Evolutionary conservation across 305 asterid genomes (phyloP).

Genomic region (Withania somnifera): DNA sequence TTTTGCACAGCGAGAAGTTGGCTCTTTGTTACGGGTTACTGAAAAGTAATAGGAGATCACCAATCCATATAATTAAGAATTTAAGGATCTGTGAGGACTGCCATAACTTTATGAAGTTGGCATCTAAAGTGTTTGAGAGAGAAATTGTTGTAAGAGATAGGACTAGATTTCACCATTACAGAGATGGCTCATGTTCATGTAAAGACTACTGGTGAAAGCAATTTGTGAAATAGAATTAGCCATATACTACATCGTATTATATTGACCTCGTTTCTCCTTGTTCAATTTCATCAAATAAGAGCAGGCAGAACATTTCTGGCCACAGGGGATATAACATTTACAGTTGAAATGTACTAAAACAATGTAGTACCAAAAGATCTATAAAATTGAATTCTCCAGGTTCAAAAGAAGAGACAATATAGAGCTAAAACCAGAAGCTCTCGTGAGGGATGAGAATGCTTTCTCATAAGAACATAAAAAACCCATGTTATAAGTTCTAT

Average conservation of each 20-base stretch:
- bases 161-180: slow-evolving; percentile 56
- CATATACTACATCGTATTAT: neutral
- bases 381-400: neutral
- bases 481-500: neutral
- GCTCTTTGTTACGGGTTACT: slow-evolving; percentile 47
- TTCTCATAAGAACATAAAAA: slow-evolving; percentile 1
- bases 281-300: neutral
- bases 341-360: neutral
- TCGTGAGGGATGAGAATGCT: slow-evolving; percentile 35
- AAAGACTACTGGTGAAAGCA: slow-evolving; percentile 53
- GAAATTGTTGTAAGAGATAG: slow-evolving; percentile 63
- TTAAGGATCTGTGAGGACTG: slow-evolving; percentile 69
- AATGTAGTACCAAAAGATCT: neutral
- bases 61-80: slow-evolving; percentile 52
- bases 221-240: neutral
- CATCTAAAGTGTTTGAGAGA: slow-evolving; percentile 35
- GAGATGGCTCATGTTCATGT: slow-evolving; percentile 56
- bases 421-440: slow-evolving; percentile 9
- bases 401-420: neutral
- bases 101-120: slow-evolving; percentile 67
- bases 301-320: neutral
- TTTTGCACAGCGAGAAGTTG: slow-evolving; percentile 65
- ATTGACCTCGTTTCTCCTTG: neutral
- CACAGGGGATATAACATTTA: neutral
- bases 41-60: slow-evolving; percentile 24